Evolutionary conservation across 495 filamentous ascomycete genomes (phyloP).

Genomic region (Glarea lozoyensis): DNA sequence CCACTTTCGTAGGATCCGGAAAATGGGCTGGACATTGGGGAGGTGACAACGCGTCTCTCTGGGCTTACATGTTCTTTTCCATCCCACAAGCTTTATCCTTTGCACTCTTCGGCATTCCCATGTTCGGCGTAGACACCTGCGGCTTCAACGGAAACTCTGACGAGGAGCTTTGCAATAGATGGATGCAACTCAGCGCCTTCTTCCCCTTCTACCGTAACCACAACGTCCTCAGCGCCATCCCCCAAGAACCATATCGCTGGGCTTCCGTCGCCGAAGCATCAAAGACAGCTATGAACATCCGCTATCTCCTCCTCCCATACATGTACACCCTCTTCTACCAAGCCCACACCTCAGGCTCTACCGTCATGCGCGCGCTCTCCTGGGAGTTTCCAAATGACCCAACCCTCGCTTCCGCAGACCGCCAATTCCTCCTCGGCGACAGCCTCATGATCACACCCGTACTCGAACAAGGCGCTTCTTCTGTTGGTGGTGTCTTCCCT

Average conservation of each 20-base stretch:
- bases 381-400: slow-evolving; percentile 83
- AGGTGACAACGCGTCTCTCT: slow-evolving; percentile 67
- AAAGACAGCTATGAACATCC: slow-evolving; percentile 61
- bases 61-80: slow-evolving; percentile 63
- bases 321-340: slow-evolving; percentile 72
- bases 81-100: slow-evolving; percentile 78
- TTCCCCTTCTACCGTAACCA: slow-evolving; percentile 89
- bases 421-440: slow-evolving; percentile 70
- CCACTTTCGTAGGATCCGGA: slow-evolving; percentile 74
- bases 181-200: slow-evolving; percentile 83
- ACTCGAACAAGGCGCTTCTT: slow-evolving; percentile 52
- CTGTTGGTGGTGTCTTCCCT: slow-evolving; percentile 71
- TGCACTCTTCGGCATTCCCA: slow-evolving; percentile 75
- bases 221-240: slow-evolving; percentile 51
- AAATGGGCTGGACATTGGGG: slow-evolving; percentile 83
- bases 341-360: slow-evolving; percentile 58
- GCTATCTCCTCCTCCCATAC: slow-evolving; percentile 68
- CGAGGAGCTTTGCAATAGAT: slow-evolving; percentile 70
- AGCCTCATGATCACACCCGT: slow-evolving; percentile 67
- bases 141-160: slow-evolving; percentile 67
- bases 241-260: slow-evolving; percentile 77
- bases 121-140: slow-evolving; percentile 81
- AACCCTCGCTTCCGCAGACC: slow-evolving; percentile 54
- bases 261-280: slow-evolving; percentile 55
- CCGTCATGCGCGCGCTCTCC: slow-evolving; percentile 71